Percentiles rank a stretch among this genome's conserved stretches.
phyloP scores from a whole-genome alignment of 1,284 basidiomycete species.

The Tilletia setariae region DNA sequence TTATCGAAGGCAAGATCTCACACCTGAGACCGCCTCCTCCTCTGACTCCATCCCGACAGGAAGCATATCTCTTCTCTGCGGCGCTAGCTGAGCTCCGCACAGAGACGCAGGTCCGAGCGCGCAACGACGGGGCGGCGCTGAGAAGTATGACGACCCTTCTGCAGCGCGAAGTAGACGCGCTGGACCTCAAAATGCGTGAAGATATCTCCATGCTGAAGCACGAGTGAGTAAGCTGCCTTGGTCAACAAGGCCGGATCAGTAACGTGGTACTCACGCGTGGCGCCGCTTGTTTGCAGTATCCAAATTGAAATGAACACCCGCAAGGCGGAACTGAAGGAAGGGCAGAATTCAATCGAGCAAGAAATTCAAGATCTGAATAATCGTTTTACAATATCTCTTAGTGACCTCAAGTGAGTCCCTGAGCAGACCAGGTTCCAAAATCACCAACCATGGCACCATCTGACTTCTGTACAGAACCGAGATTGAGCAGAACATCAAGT shows the following conservation, averaged over 20 bases:
- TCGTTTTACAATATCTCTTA: constrained; percentile 52
- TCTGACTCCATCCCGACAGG: constrained; percentile 28
- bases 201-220: constrained; percentile 84
- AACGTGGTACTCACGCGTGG: too few relatives aligned
- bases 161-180: constrained; percentile 79
- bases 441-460: too few relatives aligned
- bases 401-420: constrained; percentile 37
- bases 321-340: constrained; percentile 86
- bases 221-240: constrained; percentile 78
- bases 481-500: constrained; percentile 54
- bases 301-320: constrained; percentile 94
- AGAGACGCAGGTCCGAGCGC: constrained; percentile 76
- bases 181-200: constrained; percentile 90
- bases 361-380: constrained; percentile 70
- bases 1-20: not conserved
- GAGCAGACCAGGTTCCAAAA: not conserved
- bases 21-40: not conserved
- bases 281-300: constrained; percentile 56
- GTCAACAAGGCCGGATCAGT: not conserved
- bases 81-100: constrained; percentile 86
- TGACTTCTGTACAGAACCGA: constrained; percentile 29
- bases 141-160: constrained; percentile 71
- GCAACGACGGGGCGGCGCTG: constrained; percentile 79
- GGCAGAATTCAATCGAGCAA: constrained; percentile 81
- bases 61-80: constrained; percentile 92